phyloP scores from a whole-genome alignment of 139 green algal species.

The Chlorella sp. region DNA sequence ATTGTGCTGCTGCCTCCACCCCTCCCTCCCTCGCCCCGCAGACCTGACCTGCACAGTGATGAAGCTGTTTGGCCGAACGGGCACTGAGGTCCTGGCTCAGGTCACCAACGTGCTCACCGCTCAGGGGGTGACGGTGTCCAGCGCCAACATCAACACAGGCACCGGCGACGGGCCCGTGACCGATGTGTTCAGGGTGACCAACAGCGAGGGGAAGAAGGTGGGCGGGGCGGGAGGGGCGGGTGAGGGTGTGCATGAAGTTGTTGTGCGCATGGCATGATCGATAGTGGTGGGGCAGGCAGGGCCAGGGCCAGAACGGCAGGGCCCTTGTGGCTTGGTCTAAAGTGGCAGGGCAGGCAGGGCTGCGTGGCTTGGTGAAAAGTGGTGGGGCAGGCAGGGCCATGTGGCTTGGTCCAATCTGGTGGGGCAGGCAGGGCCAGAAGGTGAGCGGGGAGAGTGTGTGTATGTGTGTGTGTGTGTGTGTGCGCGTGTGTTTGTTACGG shows the following conservation, averaged over 20 bases:
- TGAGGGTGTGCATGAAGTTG: neutral
- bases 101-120: constrained; percentile 34
- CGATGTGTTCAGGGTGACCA: constrained; percentile 79
- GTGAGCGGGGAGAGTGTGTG: too few relatives aligned
- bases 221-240: constrained; percentile 2
- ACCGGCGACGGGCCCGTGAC: constrained; percentile 64
- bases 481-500: too few relatives aligned
- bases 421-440: too few relatives aligned
- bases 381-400: too few relatives aligned
- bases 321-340: too few relatives aligned
- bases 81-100: constrained; percentile 22
- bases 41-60: constrained; percentile 33
- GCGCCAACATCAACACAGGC: constrained; percentile 71
- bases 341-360: too few relatives aligned
- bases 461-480: too few relatives aligned
- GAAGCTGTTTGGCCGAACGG: constrained; percentile 24
- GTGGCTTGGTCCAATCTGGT: too few relatives aligned
- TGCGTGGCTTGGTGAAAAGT: too few relatives aligned
- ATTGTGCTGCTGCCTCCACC: too few relatives aligned
- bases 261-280: neutral
- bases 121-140: constrained; percentile 68
- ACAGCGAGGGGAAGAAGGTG: constrained; percentile 64
- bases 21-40: neutral
- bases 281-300: too few relatives aligned
- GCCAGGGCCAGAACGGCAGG: too few relatives aligned